Base-by-base conservation (phyloP, 495 filamentous ascomycete species). In the Haplographium delicatum region DNA sequence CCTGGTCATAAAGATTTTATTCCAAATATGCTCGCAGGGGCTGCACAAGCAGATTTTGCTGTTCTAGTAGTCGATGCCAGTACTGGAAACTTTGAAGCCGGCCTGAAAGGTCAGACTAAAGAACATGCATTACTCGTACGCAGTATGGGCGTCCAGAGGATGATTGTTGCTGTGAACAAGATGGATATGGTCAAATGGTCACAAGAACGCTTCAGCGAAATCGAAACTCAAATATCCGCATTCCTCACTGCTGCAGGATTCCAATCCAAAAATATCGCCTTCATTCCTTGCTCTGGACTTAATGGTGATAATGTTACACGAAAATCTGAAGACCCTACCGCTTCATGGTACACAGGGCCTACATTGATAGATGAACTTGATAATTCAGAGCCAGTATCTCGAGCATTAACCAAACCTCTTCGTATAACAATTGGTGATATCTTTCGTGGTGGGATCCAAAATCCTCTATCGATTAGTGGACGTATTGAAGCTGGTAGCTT, bases 11-110 rank as follows among this genome's bases (percentile, higher is more conserved):
- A 81, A 56, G 94, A 98, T 59, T 98, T 97, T 63, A 88, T 97
- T 33, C 93, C 93, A 2, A 97, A 96, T 65, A 98, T 98, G 93
- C 96, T 98, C 61, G 94, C 91, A 3, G 93, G 93, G 0, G 90
- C 91, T 20, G 89, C 85, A 33, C 91, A 96, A 66, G 93, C 93
- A 2, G 94, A 98, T 65, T 96, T 97, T 63, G 94, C 91, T 0
- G 85, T 98, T 7, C 73, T 98, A 4, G 93, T 98, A 27, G 86
- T 98, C 44, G 93, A 98, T 64, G 83, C 93, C 19, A 81, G 83
- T 44, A 84, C 78, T 0, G 90, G 91, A 19, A 89, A 87, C 20
- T 96, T 96, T 54, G 93, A 98, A 63, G 86, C 89, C 0, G 93
- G 93, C 0, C 74, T 98, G 30, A 91, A 84, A 58, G 93, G 93